Conservation (phyloP, 2,329 filamentous ascomycete genomes). For the Chaetomiaceae sp. region DNA sequence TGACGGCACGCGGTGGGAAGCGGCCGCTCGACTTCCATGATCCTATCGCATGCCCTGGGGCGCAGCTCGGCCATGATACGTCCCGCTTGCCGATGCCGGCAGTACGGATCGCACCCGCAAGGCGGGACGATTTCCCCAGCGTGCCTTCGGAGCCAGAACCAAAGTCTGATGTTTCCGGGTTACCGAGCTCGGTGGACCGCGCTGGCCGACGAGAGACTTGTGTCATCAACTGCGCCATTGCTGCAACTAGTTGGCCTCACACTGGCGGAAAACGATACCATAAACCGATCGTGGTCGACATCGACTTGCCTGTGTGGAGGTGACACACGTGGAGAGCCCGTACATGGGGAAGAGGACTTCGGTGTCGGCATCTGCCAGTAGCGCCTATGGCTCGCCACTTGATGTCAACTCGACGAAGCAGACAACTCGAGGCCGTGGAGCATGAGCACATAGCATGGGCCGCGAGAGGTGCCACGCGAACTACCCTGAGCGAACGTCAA, state of each 20-base stretch:
- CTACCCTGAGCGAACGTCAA: too few relatives aligned
- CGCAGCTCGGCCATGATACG: not conserved
- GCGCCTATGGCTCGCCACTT: too few relatives aligned
- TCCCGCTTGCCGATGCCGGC: conserved; percentile 36
- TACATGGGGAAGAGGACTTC: not conserved
- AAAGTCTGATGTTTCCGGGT: conserved; percentile 22
- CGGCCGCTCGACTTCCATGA: conserved; percentile 42
- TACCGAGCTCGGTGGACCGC: conserved; percentile 33
- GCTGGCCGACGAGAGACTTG: conserved; percentile 59
- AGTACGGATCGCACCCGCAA: conserved; percentile 5
- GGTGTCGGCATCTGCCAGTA: too few relatives aligned
- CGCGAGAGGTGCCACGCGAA: too few relatives aligned
- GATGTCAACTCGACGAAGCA: too few relatives aligned
- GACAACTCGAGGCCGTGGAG: too few relatives aligned
- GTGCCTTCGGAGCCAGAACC: conserved; percentile 21
- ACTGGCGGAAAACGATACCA: conserved; percentile 58
- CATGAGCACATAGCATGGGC: too few relatives aligned
- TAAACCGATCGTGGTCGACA: conserved; percentile 77
- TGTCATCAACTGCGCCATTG: conserved; percentile 72
- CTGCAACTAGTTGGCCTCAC: conserved; percentile 62
- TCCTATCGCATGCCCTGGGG: conserved; percentile 20
- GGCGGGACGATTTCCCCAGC: not conserved
- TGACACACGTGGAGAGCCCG: conserved; percentile 9
- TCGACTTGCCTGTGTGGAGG: conserved; percentile 60
- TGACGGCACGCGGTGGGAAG: conserved; percentile 42